phyloP scores from a whole-genome alignment of 2,329 filamentous ascomycete species.

The Mycogone perniciosa region DNA sequence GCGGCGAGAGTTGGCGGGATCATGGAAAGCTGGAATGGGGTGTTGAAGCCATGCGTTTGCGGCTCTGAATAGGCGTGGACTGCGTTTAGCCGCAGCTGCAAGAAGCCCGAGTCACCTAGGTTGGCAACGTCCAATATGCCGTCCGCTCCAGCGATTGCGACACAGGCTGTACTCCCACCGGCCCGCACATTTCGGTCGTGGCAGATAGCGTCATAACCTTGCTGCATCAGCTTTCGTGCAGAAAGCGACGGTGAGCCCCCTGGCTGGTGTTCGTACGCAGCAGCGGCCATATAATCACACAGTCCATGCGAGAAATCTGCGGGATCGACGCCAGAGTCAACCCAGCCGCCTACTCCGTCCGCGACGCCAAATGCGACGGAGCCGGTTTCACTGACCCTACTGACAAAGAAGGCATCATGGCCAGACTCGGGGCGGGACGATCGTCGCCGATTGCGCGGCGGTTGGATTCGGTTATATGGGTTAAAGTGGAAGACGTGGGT shows the following conservation, averaged over 20 bases:
- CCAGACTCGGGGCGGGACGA: conserved; percentile 65
- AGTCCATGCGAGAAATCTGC: conserved; percentile 92
- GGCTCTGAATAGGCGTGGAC: conserved; percentile 77
- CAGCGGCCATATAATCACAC: conserved; percentile 85
- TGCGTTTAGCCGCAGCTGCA: conserved; percentile 78
- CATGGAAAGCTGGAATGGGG: conserved; percentile 87
- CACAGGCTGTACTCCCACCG: conserved; percentile 85
- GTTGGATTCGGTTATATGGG: conserved; percentile 53
- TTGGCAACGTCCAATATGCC: conserved; percentile 85
- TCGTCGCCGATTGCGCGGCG: conserved; percentile 31
- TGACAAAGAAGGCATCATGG: conserved; percentile 94
- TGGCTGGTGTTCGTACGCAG: conserved; percentile 53
- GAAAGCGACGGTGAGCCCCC: conserved; percentile 38
- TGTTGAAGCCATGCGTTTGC: conserved; percentile 97
- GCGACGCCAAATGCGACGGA: conserved; percentile 81
- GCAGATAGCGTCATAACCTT: conserved; percentile 76
- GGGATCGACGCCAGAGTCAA: conserved; percentile 85
- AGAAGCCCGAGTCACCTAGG: conserved; percentile 88
- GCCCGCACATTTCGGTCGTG: conserved; percentile 66
- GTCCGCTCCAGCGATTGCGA: conserved; percentile 68
- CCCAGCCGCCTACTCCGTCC: conserved; percentile 94
- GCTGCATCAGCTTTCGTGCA: conserved; percentile 68
- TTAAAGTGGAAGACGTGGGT: conserved; percentile 68
- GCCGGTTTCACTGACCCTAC: conserved; percentile 64
- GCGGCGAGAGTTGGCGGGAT: conserved; percentile 73